Conservation (phyloP, 2,329 filamentous ascomycete genomes). For the Ophiostoma perfectum region DNA sequence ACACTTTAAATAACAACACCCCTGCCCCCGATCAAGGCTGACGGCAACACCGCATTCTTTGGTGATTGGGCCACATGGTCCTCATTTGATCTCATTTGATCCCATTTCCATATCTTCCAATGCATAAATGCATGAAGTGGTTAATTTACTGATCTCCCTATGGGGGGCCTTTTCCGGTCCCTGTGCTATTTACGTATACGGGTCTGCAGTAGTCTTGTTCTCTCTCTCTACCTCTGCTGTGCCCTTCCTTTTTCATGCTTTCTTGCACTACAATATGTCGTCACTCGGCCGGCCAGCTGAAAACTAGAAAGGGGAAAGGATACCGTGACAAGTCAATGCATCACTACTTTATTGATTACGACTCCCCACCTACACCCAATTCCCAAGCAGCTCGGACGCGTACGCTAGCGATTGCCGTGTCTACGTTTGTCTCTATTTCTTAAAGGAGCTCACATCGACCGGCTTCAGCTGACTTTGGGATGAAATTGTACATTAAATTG, state of each 20-base stretch:
- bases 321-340: neutral
- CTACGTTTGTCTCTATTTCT: neutral
- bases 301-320: neutral
- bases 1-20: constrained; percentile 11
- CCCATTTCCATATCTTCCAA: constrained; percentile 18
- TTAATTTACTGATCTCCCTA: constrained; percentile 25
- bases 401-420: neutral
- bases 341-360: neutral
- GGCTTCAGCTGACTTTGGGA: neutral
- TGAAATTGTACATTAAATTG: no score
- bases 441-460: neutral
- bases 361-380: constrained; percentile 7
- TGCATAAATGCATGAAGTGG: constrained; percentile 27
- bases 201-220: no score
- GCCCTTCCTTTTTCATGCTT: no score
- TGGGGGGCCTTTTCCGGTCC: constrained; percentile 15
- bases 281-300: constrained; percentile 11
- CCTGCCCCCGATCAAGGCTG: constrained; percentile 18
- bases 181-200: neutral
- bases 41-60: constrained; percentile 11
- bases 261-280: neutral
- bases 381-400: neutral
- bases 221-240: no score
- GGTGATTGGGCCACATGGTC: constrained; percentile 4
- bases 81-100: neutral